Evolutionary conservation across 139 green algal genomes (phyloP).

Genomic region (Marvania coccoides): DNA sequence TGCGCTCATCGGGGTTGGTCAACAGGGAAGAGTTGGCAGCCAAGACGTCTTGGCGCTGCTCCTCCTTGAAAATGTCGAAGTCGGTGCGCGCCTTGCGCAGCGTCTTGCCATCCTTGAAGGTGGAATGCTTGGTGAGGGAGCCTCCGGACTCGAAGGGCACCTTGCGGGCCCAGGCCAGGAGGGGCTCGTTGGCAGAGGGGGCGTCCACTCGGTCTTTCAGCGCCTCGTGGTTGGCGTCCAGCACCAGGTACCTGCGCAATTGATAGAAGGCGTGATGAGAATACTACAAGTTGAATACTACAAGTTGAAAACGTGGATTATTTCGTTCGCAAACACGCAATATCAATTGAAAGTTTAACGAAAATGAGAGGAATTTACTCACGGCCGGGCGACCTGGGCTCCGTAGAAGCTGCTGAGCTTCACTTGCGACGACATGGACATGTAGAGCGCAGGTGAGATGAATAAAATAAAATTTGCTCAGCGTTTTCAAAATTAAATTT

Average conservation of each 20-base stretch:
- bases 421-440: not conserved
- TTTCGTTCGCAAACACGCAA: too few relatives aligned
- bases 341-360: too few relatives aligned
- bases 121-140: conserved; percentile 1
- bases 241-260: too few relatives aligned
- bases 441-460: too few relatives aligned
- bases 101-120: not conserved
- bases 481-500: not conserved
- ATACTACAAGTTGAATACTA: too few relatives aligned
- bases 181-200: conserved; percentile 8
- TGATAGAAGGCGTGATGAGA: too few relatives aligned
- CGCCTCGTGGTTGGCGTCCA: not conserved
- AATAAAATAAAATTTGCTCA: not conserved
- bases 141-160: conserved; percentile 14
- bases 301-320: too few relatives aligned
- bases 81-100: conserved; percentile 4
- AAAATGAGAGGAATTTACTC: too few relatives aligned
- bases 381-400: not conserved
- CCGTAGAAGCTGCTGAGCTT: conserved; percentile 15
- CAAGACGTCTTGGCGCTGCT: conserved; percentile 6
- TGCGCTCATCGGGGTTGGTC: not conserved
- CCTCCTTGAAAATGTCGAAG: conserved; percentile 16
- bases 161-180: conserved; percentile 15
- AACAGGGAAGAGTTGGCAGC: conserved; percentile 8
- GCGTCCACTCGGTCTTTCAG: conserved; percentile 12